A percentile compares a stretch with the other conserved stretches of the same genome.
Evolutionary conservation across 495 filamentous ascomycete genomes (phyloP).

Genomic region (Neurospora sp.): DNA sequence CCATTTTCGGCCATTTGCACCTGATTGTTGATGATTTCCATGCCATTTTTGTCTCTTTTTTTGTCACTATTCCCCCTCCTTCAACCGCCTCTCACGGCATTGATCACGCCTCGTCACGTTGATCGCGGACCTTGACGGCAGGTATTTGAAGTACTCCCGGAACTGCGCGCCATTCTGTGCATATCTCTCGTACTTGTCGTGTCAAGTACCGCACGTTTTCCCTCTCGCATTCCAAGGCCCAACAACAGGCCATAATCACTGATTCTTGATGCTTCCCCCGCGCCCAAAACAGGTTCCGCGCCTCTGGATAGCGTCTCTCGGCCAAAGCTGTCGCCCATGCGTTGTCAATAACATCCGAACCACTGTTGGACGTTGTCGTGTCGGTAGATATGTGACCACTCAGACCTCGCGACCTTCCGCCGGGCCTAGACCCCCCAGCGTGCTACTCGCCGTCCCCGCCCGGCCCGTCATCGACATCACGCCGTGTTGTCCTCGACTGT

Average conservation of each 20-base stretch:
- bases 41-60: background rate
- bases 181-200: background rate
- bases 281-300: slow-evolving; percentile 14
- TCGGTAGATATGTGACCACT: background rate
- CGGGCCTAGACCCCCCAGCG: slow-evolving; percentile 2
- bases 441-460: background rate
- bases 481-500: background rate
- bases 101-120: background rate
- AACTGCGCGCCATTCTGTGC: background rate
- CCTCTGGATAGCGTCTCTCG: slow-evolving; percentile 17
- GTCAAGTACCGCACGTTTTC: background rate
- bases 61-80: background rate
- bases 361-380: slow-evolving; percentile 14
- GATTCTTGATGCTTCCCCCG: slow-evolving; percentile 22
- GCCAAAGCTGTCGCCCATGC: background rate
- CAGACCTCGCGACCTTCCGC: slow-evolving; percentile 1
- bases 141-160: background rate
- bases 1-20: background rate
- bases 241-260: slow-evolving; percentile 2
- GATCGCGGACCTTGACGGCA: background rate
- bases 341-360: background rate
- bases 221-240: background rate
- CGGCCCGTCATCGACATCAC: background rate
- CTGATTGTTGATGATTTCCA: background rate
- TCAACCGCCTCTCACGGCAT: background rate